phyloP scores from a whole-genome alignment of 768 basidiomycete species.

The Podaxis sp. region DNA sequence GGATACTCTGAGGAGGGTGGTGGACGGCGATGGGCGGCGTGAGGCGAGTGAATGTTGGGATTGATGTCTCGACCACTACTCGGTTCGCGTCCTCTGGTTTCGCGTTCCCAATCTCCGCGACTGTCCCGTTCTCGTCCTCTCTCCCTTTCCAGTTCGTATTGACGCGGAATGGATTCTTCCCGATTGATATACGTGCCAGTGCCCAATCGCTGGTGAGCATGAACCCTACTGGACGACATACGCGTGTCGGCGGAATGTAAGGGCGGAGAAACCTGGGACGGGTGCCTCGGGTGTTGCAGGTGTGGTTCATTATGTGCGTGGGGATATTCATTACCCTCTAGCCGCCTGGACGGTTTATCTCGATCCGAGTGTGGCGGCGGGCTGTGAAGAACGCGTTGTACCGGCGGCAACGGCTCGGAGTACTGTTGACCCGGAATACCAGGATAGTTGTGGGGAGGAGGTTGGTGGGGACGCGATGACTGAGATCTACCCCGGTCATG shows the following conservation, averaged over 20 bases:
- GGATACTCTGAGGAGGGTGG: conserved; percentile 22
- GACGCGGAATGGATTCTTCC: conserved; percentile 48
- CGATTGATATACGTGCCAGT: conserved; percentile 55
- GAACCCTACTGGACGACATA: conserved; percentile 39
- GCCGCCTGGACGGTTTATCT: conserved; percentile 40
- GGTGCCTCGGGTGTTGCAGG: conserved; percentile 12
- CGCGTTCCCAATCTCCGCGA: conserved; percentile 24
- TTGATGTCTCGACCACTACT: conserved; percentile 17
- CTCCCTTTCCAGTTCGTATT: conserved; percentile 37
- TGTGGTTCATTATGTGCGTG: conserved; percentile 10
- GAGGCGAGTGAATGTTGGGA: conserved; percentile 35
- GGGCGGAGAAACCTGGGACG: conserved; percentile 26
- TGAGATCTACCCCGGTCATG: conserved; percentile 45
- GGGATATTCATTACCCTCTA: conserved; percentile 26
- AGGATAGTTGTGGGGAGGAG: conserved; percentile 32
- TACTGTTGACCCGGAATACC: conserved; percentile 39
- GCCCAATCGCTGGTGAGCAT: conserved; percentile 65
- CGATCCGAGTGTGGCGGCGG: conserved; percentile 41
- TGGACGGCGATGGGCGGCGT: conserved; percentile 29
- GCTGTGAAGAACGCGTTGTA: conserved; percentile 45
- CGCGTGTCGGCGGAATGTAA: conserved; percentile 2
- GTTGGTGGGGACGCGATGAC: conserved; percentile 46
- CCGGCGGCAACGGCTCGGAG: conserved; percentile 38
- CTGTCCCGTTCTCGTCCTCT: conserved; percentile 29
- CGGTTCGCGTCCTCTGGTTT: conserved; percentile 19